A percentile compares a stretch with the other conserved stretches of the same genome.
Evolutionary conservation across 768 basidiomycete species (phyloP).

Genomic region (Boletus pseudopeckii): DNA sequence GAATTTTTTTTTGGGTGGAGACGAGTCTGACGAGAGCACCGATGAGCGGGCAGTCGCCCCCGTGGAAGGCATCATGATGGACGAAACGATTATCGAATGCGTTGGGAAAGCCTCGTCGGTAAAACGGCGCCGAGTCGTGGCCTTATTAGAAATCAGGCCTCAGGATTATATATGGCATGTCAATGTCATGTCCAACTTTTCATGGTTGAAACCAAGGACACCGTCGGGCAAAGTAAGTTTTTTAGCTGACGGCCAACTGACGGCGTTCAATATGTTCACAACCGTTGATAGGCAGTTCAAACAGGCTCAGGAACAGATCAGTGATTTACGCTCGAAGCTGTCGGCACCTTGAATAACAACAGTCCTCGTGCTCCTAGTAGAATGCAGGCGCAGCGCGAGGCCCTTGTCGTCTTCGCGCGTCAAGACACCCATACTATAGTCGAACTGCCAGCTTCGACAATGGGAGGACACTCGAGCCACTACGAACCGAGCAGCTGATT

Average conservation of each 20-base stretch:
- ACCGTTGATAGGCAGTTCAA: background rate
- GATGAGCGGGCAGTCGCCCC: slow-evolving; percentile 2
- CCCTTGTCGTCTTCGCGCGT: too few species aligned
- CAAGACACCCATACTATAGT: too few species aligned
- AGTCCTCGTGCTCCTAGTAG: too few species aligned
- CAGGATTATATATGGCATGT: background rate
- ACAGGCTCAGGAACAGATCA: too few species aligned
- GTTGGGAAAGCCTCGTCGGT: background rate
- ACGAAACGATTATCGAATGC: background rate
- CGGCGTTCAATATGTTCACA: background rate
- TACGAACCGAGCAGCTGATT: too few species aligned
- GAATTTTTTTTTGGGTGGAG: slow-evolving; percentile 1
- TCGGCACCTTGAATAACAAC: too few species aligned
- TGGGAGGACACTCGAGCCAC: too few species aligned
- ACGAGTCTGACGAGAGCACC: background rate
- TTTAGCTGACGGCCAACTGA: too few species aligned
- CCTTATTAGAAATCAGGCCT: slow-evolving; percentile 5
- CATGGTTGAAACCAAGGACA: too few species aligned
- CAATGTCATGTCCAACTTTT: background rate
- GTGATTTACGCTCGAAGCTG: too few species aligned
- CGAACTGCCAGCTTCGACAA: too few species aligned
- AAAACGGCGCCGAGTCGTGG: background rate
- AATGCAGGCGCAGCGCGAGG: too few species aligned
- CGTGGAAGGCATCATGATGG: slow-evolving; percentile 1
- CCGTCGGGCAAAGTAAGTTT: background rate